Percentiles rank a stretch among this genome's conserved stretches.
Evolutionary conservation across 2,329 filamentous ascomycete species (phyloP).

Genomic region (Atkinsonella hypoxylon): DNA sequence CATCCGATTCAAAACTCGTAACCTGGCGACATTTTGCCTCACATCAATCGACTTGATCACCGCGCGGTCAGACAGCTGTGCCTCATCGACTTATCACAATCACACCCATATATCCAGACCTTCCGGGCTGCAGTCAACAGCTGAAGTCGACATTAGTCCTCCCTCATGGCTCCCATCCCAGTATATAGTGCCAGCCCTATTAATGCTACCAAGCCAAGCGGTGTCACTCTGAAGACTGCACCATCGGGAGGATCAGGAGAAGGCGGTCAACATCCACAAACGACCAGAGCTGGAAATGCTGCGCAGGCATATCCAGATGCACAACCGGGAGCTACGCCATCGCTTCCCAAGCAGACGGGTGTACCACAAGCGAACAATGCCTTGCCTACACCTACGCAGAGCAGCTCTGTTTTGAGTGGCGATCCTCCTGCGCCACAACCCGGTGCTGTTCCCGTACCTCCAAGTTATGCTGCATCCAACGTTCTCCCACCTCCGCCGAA

Average conservation of each 20-base stretch:
- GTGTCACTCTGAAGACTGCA: conserved; percentile 33
- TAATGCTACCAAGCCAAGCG: conserved; percentile 40
- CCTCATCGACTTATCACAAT: not conserved
- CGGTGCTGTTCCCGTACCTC: conserved; percentile 37
- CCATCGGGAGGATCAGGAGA: not conserved
- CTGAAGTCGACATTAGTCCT: not conserved
- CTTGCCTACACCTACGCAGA: conserved; percentile 32
- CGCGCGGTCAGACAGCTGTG: not conserved
- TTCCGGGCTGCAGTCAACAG: not conserved
- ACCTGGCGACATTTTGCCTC: not conserved
- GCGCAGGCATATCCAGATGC: conserved; percentile 27
- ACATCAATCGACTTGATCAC: not conserved
- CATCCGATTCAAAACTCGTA: no score
- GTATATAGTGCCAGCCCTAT: conserved; percentile 49
- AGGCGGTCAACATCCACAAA: conserved; percentile 1
- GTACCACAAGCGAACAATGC: conserved; percentile 22
- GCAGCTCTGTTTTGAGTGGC: conserved; percentile 13
- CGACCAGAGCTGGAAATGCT: not conserved
- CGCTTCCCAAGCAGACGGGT: conserved; percentile 31
- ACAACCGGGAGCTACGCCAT: conserved; percentile 34
- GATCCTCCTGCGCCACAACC: conserved; percentile 45
- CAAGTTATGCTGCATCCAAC: conserved; percentile 12
- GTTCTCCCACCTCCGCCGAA: conserved; percentile 39
- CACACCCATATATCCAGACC: not conserved
- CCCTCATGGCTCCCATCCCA: conserved; percentile 47